Base-by-base conservation (phyloP, 805 yeast genomes). In the Zygoascus bituminiphila region DNA sequence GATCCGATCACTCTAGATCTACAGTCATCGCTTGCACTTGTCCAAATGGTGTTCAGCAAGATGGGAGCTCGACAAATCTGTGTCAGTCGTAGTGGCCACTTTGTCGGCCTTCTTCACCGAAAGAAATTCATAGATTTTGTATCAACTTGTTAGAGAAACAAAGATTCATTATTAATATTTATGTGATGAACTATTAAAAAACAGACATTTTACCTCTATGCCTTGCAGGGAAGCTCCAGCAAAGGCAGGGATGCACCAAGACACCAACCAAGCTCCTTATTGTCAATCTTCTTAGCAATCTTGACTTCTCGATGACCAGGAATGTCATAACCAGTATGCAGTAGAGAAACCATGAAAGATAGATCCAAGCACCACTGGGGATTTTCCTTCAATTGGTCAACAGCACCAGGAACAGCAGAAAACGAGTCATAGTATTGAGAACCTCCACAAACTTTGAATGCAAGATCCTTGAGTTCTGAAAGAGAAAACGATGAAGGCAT, bases 241-340 rank as follows among this genome's bases (percentile, higher is more conserved):
- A 93, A 71, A 7, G 98, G 98, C 58, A 93, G 75, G 1, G 97
- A 87, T 1, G 98, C 98, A 58, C 99, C 99, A 49, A 93, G 73
- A 72, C 98, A 93, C 99, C 99, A 93, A 29, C 98, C 99, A 46
- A 93, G 75, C 70, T 93, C 98, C 60, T 87, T 88, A 62, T 81
- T 79, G 46, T 81, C 84, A 58, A 93, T 87, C 63, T 79, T 88
- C 72, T 88, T 81, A 7, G 97, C 98, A 5, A 96, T 93, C 66
- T 79, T 85, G 57, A 93, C 79, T 67, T 91, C 97, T 65, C 98
- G 81, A 55, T 76, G 73, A 51, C 86, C 75, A 52, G 97, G 96
- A 55, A 93, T 88, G 58, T 91, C 97, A 67, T 93, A 93, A 40
- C 99, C 99, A n/a, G 89, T 83, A 67, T 89, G 96, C 55, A 93